These are phyloP conservation scores for Bipolaris gigantea DNA, from an alignment of 2,329 filamentous ascomycete genomes.

Conservation along the genomic window DNA sequence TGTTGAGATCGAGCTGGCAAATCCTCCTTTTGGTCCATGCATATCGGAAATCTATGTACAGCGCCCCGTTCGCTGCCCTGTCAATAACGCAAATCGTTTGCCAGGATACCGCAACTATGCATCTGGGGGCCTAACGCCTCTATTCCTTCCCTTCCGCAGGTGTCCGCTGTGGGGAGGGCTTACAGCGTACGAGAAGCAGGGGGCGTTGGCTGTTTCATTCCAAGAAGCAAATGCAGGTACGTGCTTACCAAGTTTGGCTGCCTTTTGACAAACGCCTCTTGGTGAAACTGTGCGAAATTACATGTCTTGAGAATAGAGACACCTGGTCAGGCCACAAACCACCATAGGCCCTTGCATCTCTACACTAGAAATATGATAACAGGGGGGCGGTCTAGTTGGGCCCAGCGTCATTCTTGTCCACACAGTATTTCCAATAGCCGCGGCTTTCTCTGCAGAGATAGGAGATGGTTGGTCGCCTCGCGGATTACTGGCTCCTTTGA, in stretches of 20 bases:
- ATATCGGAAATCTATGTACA: neutral
- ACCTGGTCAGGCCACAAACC: neutral
- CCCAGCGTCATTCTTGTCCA: constrained; percentile 1
- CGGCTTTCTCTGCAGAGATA: neutral
- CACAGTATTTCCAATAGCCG: constrained; percentile 3
- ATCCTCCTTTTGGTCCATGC: neutral
- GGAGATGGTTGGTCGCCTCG: constrained; percentile 2
- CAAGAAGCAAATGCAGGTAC: neutral
- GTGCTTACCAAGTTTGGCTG: neutral
- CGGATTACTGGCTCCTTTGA: constrained; percentile 9
- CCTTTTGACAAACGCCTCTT: neutral
- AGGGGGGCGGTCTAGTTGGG: neutral
- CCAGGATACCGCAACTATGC: neutral
- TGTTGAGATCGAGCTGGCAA: neutral
- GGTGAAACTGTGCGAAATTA: neutral
- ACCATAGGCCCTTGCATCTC: neutral
- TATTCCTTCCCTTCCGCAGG: neutral
- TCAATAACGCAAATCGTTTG: neutral
- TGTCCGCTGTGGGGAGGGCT: constrained; percentile 1
- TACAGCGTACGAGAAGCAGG: neutral
- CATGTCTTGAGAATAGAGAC: neutral
- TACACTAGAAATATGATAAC: neutral
- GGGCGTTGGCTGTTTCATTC: neutral
- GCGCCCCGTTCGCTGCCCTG: neutral
- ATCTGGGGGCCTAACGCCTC: neutral